Conservation (phyloP, 148 eudicot species). For the Cornus florida region DNA sequence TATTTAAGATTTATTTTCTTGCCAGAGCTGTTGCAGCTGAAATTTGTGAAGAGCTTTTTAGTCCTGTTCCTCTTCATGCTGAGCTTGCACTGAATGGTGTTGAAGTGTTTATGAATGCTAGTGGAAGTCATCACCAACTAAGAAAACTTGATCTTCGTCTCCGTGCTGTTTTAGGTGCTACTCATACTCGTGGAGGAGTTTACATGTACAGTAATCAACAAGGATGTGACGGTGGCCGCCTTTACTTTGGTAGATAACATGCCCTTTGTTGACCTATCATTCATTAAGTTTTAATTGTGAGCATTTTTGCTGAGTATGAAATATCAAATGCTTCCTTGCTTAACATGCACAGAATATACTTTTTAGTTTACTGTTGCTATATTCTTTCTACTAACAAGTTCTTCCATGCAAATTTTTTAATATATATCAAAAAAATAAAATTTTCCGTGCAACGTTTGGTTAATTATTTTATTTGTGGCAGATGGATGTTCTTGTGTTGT, state of each 20-base stretch:
- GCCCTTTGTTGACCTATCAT: background rate
- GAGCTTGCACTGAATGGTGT: conserved; percentile 93
- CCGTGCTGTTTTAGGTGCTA: conserved; percentile 86
- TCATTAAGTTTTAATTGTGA: background rate
- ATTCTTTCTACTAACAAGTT: background rate
- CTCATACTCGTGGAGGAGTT: conserved; percentile 90
- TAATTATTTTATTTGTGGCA: conserved; percentile 30
- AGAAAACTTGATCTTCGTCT: conserved; percentile 90
- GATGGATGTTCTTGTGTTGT: conserved; percentile 95
- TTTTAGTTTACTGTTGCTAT: background rate
- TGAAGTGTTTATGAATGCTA: conserved; percentile 95
- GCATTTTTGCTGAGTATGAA: background rate
- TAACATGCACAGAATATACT: background rate
- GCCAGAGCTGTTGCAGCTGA: conserved; percentile 91
- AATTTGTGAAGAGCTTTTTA: conserved; percentile 89
- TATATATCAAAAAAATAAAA: too few species aligned
- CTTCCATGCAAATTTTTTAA: background rate
- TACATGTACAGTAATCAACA: conserved; percentile 97
- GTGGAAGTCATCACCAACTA: conserved; percentile 97
- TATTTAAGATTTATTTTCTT: conserved; percentile 22
- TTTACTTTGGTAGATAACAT: conserved; percentile 67
- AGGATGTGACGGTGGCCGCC: conserved; percentile 96
- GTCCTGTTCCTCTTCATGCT: conserved; percentile 75
- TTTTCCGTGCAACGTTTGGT: background rate
- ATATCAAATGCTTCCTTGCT: background rate